Conservation (phyloP, 2,329 filamentous ascomycete species). For the Albophoma yamanashiensis region DNA sequence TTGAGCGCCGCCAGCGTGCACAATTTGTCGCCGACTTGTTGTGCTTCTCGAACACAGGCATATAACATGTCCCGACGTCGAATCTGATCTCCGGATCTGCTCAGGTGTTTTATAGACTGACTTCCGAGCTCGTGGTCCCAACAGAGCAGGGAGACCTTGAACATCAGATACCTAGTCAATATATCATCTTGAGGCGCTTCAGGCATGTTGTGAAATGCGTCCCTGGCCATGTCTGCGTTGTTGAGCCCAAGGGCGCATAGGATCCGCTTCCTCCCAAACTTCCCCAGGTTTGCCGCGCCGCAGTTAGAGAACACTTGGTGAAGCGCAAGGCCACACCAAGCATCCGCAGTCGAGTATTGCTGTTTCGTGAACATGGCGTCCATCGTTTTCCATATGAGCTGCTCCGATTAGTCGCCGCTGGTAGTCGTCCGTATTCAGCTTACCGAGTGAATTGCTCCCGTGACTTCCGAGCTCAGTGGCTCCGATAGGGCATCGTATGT, state of each 20-base stretch:
- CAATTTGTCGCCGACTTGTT: slow-evolving; percentile 49
- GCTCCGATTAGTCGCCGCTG: slow-evolving; percentile 4
- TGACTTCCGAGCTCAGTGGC: slow-evolving; percentile 46
- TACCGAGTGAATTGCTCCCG: slow-evolving; percentile 58
- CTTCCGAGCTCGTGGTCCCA: slow-evolving; percentile 47
- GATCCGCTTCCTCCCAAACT: slow-evolving; percentile 62
- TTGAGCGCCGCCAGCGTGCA: slow-evolving; percentile 36
- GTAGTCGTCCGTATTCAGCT: slow-evolving; percentile 10
- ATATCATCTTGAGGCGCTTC: slow-evolving; percentile 46
- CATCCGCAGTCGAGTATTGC: slow-evolving; percentile 43
- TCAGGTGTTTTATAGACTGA: slow-evolving; percentile 53
- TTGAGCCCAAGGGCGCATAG: slow-evolving; percentile 50
- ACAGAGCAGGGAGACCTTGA: slow-evolving; percentile 55
- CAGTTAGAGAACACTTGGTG: slow-evolving; percentile 56
- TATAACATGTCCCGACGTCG: slow-evolving; percentile 52
- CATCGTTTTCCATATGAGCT: slow-evolving; percentile 78
- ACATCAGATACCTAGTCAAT: slow-evolving; percentile 63
- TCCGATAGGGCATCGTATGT: slow-evolving; percentile 33
- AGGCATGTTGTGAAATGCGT: slow-evolving; percentile 47
- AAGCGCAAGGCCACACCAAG: slow-evolving; percentile 63
- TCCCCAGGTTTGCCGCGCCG: slow-evolving; percentile 55
- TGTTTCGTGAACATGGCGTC: slow-evolving; percentile 45
- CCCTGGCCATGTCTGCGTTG: slow-evolving; percentile 12
- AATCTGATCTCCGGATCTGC: slow-evolving; percentile 38
- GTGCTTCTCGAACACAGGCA: slow-evolving; percentile 70